phyloP scores from a whole-genome alignment of 768 basidiomycete species.

The Rhodotorula kratochvilovae region DNA sequence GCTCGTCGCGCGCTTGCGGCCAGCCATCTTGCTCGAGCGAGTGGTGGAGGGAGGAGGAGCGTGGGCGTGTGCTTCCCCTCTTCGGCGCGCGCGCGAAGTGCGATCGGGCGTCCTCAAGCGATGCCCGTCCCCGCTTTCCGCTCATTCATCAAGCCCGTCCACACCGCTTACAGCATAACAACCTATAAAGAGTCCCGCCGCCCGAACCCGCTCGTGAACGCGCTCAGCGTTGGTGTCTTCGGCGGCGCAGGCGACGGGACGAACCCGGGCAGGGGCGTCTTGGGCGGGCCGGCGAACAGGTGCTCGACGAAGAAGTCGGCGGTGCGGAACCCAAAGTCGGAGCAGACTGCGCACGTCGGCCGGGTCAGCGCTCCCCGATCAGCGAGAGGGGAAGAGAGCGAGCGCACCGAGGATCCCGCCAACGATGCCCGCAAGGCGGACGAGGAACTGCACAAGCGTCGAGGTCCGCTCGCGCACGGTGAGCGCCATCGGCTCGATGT shows the following conservation, averaged over 20 bases:
- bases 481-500: constrained; percentile 82
- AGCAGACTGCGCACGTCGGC: constrained; percentile 5
- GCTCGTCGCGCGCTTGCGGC: neutral
- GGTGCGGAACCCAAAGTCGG: constrained; percentile 38
- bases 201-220: constrained; percentile 5
- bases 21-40: neutral
- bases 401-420: constrained; percentile 67
- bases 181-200: too few relatives aligned
- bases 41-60: neutral
- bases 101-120: neutral
- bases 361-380: neutral
- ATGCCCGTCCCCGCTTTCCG: neutral
- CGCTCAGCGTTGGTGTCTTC: neutral
- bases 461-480: constrained; percentile 85
- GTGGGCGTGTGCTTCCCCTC: too few relatives aligned
- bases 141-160: neutral
- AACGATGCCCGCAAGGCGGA: constrained; percentile 82
- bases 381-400: neutral
- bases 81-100: too few relatives aligned
- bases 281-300: neutral
- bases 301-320: constrained; percentile 20
- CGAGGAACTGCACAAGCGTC: constrained; percentile 69
- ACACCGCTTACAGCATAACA: neutral
- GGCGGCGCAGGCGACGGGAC: constrained; percentile 7
- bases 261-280: constrained; percentile 27